These are phyloP conservation scores for Pestalotiopsis sp. DNA, from an alignment of 2,329 filamentous ascomycete species.

Conservation along the genomic window DNA sequence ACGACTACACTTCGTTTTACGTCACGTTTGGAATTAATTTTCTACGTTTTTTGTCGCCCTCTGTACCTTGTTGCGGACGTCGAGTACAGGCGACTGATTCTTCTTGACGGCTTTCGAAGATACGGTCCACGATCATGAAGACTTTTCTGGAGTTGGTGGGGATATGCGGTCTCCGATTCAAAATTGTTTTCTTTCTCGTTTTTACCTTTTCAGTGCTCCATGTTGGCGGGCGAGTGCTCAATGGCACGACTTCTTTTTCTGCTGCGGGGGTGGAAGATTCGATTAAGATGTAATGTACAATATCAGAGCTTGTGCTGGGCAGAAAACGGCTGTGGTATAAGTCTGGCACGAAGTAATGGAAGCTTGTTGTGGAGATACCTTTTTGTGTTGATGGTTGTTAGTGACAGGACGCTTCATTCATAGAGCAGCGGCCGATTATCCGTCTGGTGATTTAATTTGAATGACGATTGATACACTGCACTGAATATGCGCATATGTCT, in stretches of 20 bases:
- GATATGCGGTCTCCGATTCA: background rate
- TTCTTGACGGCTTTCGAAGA: background rate
- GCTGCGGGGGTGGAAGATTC: background rate
- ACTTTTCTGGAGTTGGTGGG: background rate
- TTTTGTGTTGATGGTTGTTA: background rate
- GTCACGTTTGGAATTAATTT: constrained; percentile 3
- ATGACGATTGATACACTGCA: background rate
- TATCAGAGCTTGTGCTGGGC: constrained; percentile 3
- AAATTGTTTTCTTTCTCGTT: constrained; percentile 2
- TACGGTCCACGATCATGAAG: background rate
- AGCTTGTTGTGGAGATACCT: constrained; percentile 5
- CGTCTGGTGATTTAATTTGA: background rate
- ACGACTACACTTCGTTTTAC: constrained; percentile 6
- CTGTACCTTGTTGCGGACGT: background rate
- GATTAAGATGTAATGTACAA: constrained; percentile 13
- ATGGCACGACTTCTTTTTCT: background rate
- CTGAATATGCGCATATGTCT: background rate
- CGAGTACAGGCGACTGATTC: background rate
- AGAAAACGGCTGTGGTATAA: background rate
- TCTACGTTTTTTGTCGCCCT: background rate
- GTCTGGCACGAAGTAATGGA: background rate
- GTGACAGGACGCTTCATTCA: background rate
- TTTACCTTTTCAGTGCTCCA: background rate
- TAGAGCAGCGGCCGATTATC: background rate
- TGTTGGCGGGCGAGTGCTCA: background rate